Conservation (phyloP, 2,329 filamentous ascomycete species). For the Neodidymelliopsis sp. region DNA sequence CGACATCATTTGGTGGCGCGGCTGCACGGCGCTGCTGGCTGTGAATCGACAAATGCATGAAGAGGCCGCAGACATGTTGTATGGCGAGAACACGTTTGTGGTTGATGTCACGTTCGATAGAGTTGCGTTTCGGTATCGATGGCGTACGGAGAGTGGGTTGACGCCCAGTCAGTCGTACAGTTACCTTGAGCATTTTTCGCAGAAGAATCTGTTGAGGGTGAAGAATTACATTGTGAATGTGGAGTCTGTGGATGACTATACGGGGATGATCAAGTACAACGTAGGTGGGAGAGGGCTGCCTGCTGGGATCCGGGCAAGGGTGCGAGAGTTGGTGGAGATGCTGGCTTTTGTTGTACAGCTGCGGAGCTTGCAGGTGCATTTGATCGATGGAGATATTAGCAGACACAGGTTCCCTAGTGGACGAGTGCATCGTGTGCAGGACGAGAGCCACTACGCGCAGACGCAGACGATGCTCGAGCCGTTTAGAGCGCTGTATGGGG, state of each 20-base stretch:
- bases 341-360: slow-evolving; percentile 38
- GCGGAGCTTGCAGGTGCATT: slow-evolving; percentile 39
- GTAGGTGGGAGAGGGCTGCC: slow-evolving; percentile 55
- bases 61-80: slow-evolving; percentile 56
- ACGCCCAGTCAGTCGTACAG: slow-evolving; percentile 50
- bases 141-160: slow-evolving; percentile 52
- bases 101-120: slow-evolving; percentile 54
- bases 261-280: slow-evolving; percentile 61
- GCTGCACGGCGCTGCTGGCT: slow-evolving; percentile 50
- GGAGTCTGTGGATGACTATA: slow-evolving; percentile 58
- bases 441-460: slow-evolving; percentile 44
- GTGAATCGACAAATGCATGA: slow-evolving; percentile 54
- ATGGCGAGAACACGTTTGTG: slow-evolving; percentile 56
- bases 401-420: slow-evolving; percentile 39
- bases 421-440: slow-evolving; percentile 44
- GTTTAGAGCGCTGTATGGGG: slow-evolving; percentile 47
- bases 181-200: slow-evolving; percentile 54
- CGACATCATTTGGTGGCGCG: slow-evolving; percentile 54
- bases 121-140: slow-evolving; percentile 56
- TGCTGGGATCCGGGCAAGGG: slow-evolving; percentile 52
- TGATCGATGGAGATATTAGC: slow-evolving; percentile 41
- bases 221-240: slow-evolving; percentile 54
- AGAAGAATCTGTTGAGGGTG: slow-evolving; percentile 52
- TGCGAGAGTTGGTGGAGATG: slow-evolving; percentile 51
- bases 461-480: slow-evolving; percentile 54